A percentile compares a stretch with the other conserved stretches of the same genome.
Conservation (phyloP, 805 yeast species). For the Candida maesae region DNA sequence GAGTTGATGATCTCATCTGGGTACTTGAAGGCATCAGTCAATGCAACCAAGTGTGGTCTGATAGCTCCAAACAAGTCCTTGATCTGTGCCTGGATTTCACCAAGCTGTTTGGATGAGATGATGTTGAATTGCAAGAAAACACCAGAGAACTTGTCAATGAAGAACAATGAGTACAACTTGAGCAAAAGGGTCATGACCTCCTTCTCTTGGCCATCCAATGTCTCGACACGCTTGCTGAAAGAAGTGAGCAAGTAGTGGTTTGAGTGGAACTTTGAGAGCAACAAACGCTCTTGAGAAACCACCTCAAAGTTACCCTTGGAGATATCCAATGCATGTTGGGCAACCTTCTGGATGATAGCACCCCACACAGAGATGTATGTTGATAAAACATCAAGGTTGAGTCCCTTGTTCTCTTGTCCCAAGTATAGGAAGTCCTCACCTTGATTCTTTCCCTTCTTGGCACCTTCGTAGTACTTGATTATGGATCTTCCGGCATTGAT, state of each 20-base stretch:
- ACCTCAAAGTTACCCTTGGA: constrained; percentile 33
- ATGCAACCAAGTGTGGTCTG: constrained; percentile 67
- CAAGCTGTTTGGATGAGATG: constrained; percentile 46
- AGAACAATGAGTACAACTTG: constrained; percentile 58
- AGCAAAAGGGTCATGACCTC: constrained; percentile 52
- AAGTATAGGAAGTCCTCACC: constrained; percentile 31
- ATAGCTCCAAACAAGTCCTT: constrained; percentile 44
- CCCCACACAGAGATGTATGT: constrained; percentile 31
- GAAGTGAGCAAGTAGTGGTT: constrained; percentile 34
- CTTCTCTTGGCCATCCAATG: constrained; percentile 33
- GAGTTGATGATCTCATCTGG: constrained; percentile 81
- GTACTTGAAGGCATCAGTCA: constrained; percentile 81
- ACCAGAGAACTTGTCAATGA: constrained; percentile 68
- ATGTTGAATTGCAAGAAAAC: constrained; percentile 64
- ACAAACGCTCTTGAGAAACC: constrained; percentile 35
- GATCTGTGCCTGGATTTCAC: constrained; percentile 39
- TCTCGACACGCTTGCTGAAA: constrained; percentile 27
- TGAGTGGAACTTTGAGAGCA: constrained; percentile 39
- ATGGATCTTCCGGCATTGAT: constrained; percentile 79
- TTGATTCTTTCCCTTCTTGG: constrained; percentile 32
- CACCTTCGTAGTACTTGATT: constrained; percentile 38
- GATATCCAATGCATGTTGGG: constrained; percentile 29
- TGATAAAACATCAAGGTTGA: constrained; percentile 19
- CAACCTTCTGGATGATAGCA: constrained; percentile 32
- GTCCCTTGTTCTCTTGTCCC: constrained; percentile 25